Conservation (phyloP, 2,329 filamentous ascomycete genomes). For the Fusarium beomiforme region DNA sequence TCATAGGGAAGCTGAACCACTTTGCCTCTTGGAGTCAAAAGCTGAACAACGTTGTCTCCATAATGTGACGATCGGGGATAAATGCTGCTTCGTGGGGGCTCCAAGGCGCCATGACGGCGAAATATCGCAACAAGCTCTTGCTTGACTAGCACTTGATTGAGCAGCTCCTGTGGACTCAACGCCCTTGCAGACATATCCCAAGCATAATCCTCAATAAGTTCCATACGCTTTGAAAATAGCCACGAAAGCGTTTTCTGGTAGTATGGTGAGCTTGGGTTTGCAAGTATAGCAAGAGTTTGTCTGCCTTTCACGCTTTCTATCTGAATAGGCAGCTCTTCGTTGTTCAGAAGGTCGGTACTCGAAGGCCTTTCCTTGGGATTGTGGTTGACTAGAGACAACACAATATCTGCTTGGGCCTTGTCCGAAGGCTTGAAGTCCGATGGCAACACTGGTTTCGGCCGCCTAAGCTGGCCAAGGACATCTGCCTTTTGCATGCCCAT, state of each 20-base stretch:
- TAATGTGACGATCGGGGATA: constrained; percentile 89
- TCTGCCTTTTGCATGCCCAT: constrained; percentile 73
- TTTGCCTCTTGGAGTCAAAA: constrained; percentile 86
- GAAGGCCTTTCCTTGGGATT: constrained; percentile 84
- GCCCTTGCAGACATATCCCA: constrained; percentile 75
- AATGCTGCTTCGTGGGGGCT: constrained; percentile 77
- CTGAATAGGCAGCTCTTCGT: constrained; percentile 87
- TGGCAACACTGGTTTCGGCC: constrained; percentile 75
- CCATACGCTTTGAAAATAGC: constrained; percentile 79
- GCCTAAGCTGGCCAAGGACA: constrained; percentile 74
- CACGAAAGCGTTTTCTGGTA: constrained; percentile 90
- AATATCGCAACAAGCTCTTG: constrained; percentile 82
- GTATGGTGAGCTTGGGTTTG: constrained; percentile 85
- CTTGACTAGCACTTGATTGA: constrained; percentile 79
- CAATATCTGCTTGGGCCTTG: constrained; percentile 81
- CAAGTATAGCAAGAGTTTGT: constrained; percentile 81
- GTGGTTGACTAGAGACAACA: constrained; percentile 82
- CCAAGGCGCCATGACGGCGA: constrained; percentile 87
- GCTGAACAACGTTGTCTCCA: constrained; percentile 74
- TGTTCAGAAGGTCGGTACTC: constrained; percentile 82
- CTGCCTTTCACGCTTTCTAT: constrained; percentile 93
- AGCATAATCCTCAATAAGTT: constrained; percentile 81
- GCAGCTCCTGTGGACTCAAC: constrained; percentile 66
- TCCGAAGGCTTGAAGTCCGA: constrained; percentile 74
- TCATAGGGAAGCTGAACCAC: constrained; percentile 95